phyloP scores from a whole-genome alignment of 257 asterid genomes.

The Przewalskia tangutica region DNA sequence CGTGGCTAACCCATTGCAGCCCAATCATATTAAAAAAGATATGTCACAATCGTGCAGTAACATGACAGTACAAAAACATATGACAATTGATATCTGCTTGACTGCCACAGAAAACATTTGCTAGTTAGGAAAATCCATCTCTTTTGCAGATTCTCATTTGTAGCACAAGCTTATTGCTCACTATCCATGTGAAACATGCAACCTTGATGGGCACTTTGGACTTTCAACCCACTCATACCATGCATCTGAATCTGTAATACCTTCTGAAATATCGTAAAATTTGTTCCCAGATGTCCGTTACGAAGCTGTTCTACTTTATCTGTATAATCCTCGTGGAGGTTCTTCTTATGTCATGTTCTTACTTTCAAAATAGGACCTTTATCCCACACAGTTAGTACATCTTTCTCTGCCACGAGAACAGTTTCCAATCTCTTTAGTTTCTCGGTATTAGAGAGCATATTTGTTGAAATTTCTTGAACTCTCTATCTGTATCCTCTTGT shows the following conservation, averaged over 20 bases:
- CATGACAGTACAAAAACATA: not conserved
- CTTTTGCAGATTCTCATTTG: not conserved
- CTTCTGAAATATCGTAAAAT: not conserved
- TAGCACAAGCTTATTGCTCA: not conserved
- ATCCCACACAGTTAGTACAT: no score
- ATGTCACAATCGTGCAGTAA: not conserved
- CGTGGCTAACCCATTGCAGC: not conserved
- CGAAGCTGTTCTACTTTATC: no score
- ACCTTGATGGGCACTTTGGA: not conserved
- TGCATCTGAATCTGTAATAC: not conserved
- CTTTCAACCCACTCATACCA: not conserved
- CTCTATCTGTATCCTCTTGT: not conserved
- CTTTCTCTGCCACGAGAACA: no score
- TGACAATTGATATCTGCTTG: not conserved
- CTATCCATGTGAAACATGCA: not conserved
- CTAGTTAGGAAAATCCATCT: not conserved
- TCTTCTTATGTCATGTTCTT: no score
- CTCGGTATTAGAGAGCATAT: no score
- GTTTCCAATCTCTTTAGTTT: no score
- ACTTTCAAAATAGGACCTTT: no score
- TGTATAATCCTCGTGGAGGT: no score
- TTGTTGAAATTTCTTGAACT: not conserved
- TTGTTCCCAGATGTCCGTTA: not conserved
- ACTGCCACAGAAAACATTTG: not conserved
- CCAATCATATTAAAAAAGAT: not conserved